Evolutionary conservation across 1,284 basidiomycete genomes (phyloP).

Genomic region (Malassezia japonica): DNA sequence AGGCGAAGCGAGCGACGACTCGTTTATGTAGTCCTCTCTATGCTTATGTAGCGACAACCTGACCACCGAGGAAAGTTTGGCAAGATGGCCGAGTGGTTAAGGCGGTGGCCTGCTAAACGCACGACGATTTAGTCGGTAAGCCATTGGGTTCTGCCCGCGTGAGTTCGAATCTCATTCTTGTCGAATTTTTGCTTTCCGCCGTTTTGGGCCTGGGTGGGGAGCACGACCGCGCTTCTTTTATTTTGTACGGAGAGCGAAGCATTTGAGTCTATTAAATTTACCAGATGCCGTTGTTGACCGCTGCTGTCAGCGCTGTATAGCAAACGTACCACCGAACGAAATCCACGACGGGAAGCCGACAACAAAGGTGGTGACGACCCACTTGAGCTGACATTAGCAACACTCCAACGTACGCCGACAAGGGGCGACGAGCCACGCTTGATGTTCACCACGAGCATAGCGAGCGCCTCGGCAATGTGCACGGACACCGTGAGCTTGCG

Average conservation of each 20-base stretch:
- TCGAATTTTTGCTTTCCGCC: conserved; percentile 36
- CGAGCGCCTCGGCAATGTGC: conserved; percentile 11
- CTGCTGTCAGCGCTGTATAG: neutral
- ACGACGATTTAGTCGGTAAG: conserved; percentile 17
- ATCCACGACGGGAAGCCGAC: conserved; percentile 13
- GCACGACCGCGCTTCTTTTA: too few relatives aligned
- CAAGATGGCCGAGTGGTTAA: conserved; percentile 49
- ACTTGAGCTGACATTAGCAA: conserved; percentile 11
- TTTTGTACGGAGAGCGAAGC: too few relatives aligned
- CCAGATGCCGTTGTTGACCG: conserved; percentile 9
- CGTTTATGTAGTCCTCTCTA: conserved; percentile 28
- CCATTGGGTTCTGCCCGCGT: conserved; percentile 40
- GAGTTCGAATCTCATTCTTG: conserved; percentile 49
- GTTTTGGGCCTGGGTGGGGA: conserved; percentile 4
- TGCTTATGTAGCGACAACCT: neutral
- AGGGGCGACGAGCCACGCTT: conserved; percentile 1
- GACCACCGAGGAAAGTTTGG: conserved; percentile 1
- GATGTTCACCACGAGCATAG: conserved; percentile 8
- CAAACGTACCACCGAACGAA: conserved; percentile 9
- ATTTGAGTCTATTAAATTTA: neutral
- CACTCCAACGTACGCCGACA: conserved; percentile 4
- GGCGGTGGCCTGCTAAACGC: conserved; percentile 31
- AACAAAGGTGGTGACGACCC: conserved; percentile 13
- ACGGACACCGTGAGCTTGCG: neutral
- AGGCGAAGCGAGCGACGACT: conserved; percentile 32